phyloP scores from a whole-genome alignment of 1,284 basidiomycete species.

The Tylopilus sp. region DNA sequence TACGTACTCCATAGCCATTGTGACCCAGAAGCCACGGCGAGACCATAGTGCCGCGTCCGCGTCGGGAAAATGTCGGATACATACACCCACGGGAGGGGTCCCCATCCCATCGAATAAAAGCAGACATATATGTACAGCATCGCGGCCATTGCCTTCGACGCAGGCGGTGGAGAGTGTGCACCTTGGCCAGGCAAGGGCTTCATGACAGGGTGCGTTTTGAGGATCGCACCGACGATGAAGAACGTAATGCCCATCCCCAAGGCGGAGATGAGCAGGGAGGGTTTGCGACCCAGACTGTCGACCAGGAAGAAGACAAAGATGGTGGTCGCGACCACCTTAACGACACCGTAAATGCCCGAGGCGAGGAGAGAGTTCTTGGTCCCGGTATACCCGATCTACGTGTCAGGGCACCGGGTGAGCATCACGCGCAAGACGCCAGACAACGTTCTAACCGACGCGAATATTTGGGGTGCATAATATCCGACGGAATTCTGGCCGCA shows the following conservation, averaged over 20 bases:
- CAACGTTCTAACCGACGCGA: constrained; percentile 46
- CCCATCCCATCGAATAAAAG: constrained; percentile 73
- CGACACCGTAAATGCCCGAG: constrained; percentile 78
- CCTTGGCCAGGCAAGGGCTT: constrained; percentile 27
- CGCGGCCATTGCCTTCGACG: constrained; percentile 68
- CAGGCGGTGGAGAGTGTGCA: constrained; percentile 37
- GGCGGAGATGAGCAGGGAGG: constrained; percentile 62
- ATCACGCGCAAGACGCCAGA: too few species aligned
- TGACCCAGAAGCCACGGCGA: constrained; percentile 64
- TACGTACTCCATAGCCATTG: constrained; percentile 78
- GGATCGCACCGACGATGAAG: constrained; percentile 68
- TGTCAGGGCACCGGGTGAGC: too few species aligned
- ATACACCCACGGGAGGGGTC: constrained; percentile 65
- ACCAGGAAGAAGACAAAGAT: constrained; percentile 60
- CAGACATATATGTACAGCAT: constrained; percentile 74
- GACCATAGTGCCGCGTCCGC: constrained; percentile 72
- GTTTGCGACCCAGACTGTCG: constrained; percentile 53
- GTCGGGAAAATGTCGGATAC: constrained; percentile 82
- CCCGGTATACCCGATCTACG: constrained; percentile 65
- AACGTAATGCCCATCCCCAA: constrained; percentile 57
- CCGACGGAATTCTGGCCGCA: constrained; percentile 57
- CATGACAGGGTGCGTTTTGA: constrained; percentile 68
- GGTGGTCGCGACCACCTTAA: constrained; percentile 70
- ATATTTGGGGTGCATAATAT: constrained; percentile 78
- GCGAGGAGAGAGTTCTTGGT: constrained; percentile 65